These are phyloP conservation scores for Schizophyllum amplum DNA, from an alignment of 1,284 basidiomycete genomes.

Conservation along the genomic window DNA sequence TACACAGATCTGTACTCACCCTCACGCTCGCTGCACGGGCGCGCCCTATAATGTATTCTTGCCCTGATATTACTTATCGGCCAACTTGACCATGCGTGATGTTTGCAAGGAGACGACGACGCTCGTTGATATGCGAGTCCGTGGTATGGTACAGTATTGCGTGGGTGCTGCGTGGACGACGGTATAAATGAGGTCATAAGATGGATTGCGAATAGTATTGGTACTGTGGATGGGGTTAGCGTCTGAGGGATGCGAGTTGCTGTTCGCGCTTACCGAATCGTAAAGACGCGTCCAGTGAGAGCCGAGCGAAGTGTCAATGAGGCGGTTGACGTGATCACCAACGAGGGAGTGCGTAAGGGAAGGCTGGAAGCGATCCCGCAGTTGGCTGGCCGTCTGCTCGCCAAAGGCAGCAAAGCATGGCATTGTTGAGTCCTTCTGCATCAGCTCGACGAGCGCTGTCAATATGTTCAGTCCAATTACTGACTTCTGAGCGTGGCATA, in stretches of 20 bases:
- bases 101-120: not conserved
- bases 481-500: conserved; percentile 13
- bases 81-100: not conserved
- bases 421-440: conserved; percentile 65
- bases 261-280: conserved; percentile 62
- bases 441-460: conserved; percentile 12
- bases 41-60: not conserved
- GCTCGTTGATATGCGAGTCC: not conserved
- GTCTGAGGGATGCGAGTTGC: not conserved
- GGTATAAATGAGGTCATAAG: conserved; percentile 29
- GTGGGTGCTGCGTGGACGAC: not conserved
- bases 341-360: conserved; percentile 82
- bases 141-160: not conserved
- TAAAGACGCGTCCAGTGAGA: conserved; percentile 90
- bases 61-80: not conserved
- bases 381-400: conserved; percentile 80
- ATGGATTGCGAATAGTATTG: conserved; percentile 86
- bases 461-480: not conserved
- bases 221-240: conserved; percentile 23
- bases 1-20: not conserved
- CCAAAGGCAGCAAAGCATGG: conserved; percentile 91
- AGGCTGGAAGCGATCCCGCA: conserved; percentile 93
- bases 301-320: conserved; percentile 85
- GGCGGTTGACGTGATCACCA: conserved; percentile 80
- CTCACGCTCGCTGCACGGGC: not conserved